Base-by-base conservation (phyloP, 441 rosid species). In the Corymbia citriodora region DNA sequence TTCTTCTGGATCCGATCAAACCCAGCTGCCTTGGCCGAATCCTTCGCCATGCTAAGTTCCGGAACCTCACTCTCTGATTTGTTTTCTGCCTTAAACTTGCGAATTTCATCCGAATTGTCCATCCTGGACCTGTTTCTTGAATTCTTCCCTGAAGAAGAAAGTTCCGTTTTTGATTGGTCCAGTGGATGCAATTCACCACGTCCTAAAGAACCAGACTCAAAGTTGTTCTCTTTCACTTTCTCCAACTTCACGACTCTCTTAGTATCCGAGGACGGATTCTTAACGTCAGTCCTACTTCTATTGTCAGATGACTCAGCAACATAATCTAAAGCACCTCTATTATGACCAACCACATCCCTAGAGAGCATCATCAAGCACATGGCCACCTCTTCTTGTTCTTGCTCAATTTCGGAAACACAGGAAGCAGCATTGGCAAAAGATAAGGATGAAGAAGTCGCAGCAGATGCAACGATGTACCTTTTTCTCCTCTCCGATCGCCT, bases 341-440 rank as follows among this genome's bases (percentile, higher is more conserved):
- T 29, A 12, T 25, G 85, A 40, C 85, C 85, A 88, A 87, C 86
- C 33, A 65, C 91, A 91, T 92, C 94, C 87, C 93, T 92, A 4
- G 95, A 94, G 88, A 94, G 93, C 94, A 93, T 92, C 90, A 94
- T 94, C 90, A 94, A 90, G 91, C 94, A 90, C 90, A 93, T 57
- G 54, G 95, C 95, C 59, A 92, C 92, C 92, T 92, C 94, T 89
- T 93, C 93, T 88, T 92, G 93, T 81, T 94, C 95, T 85, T 91
- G 91, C 89, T 91, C 92, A 31, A 90, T 89, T 72, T 90, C 92
- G 36, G 94, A 92, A 49, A 89, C 89, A 57, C 91, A 92, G 54
- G 93, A 90, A 40, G 90, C 68, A 61, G 68, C 55, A 81, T 90
- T 89, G 68, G 87, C 89, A 61, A 90, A 88, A 52, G 94, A 93